Percentiles rank a stretch among this genome's conserved stretches.
These are phyloP conservation scores for Saxophila tyrrhenica DNA, from an alignment of 495 filamentous ascomycete species.

Conservation along the genomic window DNA sequence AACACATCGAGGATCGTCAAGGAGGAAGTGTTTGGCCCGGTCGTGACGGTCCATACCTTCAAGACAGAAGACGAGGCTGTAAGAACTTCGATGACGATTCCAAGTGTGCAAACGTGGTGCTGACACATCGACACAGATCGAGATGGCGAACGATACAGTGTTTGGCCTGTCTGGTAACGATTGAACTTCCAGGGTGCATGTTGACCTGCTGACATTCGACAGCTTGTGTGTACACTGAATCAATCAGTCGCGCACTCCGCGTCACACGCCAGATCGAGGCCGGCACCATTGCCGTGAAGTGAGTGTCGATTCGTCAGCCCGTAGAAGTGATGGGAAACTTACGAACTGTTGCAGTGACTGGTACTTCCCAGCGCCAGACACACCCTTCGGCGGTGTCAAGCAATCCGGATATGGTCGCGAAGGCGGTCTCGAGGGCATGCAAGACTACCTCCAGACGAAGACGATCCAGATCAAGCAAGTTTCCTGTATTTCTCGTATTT, in stretches of 20 bases:
- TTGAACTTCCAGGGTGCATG: background rate
- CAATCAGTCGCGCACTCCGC: constrained; percentile 38
- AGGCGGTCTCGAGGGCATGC: constrained; percentile 32
- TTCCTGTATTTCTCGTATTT: no score
- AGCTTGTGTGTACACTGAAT: constrained; percentile 35
- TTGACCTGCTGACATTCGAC: background rate
- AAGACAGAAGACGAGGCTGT: constrained; percentile 39
- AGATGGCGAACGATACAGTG: constrained; percentile 36
- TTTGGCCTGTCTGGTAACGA: constrained; percentile 29
- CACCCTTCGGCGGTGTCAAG: constrained; percentile 42
- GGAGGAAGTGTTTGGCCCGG: constrained; percentile 26
- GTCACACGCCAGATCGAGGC: constrained; percentile 35
- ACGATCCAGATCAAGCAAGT: constrained; percentile 31
- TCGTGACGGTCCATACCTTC: constrained; percentile 22
- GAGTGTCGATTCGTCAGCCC: background rate
- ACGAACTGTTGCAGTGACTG: constrained; percentile 26
- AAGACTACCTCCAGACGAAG: constrained; percentile 35
- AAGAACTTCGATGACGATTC: background rate
- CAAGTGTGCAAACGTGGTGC: background rate
- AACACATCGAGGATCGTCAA: constrained; percentile 1
- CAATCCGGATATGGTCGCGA: constrained; percentile 38
- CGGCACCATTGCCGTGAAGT: constrained; percentile 43
- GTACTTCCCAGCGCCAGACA: constrained; percentile 24
- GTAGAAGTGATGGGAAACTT: no score
- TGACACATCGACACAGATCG: constrained; percentile 16